Evolutionary conservation across 768 basidiomycete species (phyloP), one percentile per base, ranked within the genome.

Genomic region (Suillus sp.): DNA sequence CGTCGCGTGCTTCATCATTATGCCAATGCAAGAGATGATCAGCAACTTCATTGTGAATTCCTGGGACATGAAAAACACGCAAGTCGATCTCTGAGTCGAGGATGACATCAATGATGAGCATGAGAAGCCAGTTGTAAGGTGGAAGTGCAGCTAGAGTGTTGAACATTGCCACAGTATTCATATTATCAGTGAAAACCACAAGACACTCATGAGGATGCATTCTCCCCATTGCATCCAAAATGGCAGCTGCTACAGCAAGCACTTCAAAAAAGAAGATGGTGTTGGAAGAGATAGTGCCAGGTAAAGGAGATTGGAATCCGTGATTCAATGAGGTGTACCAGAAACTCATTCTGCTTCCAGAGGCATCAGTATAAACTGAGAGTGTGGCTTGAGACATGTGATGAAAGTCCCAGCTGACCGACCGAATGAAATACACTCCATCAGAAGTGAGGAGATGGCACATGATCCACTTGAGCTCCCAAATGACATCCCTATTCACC

Each of bases 81-180:
- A 75, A 51, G 5, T 73, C 38, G 20, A 67, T 63, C 3, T 61
- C 10, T 4, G 14, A 9, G 0, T 22, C 11, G 0, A 74, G 2
- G 0, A 74, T 30, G 2, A 70, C 30, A 59, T 73, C 66, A 1
- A 71, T 62, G 2, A 64, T 50, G 16, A 63, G 43, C 30, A 56
- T 50, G 1, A 78, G 59, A 4, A 79, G 47, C 6, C 42, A 32
- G 61, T 78, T 79, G 67, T 71, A 75, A 0, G 7, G 6, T 0
- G 71, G 68, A 0, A 14, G n/a, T 3, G 68, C 65, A 3, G 56
- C 43, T 0, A 77, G 62, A 8, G 42, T 42, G 42, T 0, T 67
- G 62, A 79, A 80, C 14, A 79, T 75, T 18, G 66, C 53, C 9
- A 79, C 72, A 0, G 1, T 72, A 62, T 55, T 60, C 53, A 42